Evolutionary conservation across 306 rosid genomes (phyloP).

Genomic region (Gillenia trifoliata): DNA sequence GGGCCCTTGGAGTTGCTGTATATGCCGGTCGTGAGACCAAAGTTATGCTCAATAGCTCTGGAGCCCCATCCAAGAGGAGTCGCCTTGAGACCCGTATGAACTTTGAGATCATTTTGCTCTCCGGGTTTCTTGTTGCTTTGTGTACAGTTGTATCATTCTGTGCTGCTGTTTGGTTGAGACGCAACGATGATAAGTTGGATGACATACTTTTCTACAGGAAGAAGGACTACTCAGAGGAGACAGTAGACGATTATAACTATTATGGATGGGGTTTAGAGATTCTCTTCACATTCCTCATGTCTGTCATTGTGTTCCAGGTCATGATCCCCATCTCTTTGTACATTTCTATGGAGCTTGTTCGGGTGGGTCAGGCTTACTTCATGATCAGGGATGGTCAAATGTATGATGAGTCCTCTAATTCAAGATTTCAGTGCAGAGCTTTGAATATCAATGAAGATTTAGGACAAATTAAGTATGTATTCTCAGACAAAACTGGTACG

Average conservation of each 20-base stretch:
- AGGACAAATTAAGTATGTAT: slow-evolving; percentile 87
- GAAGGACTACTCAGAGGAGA: slow-evolving; percentile 28
- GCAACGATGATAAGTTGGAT: slow-evolving; percentile 43
- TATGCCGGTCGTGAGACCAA: slow-evolving; percentile 92
- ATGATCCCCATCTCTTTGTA: slow-evolving; percentile 96
- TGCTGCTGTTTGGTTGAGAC: slow-evolving; percentile 78
- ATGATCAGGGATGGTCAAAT: slow-evolving; percentile 69
- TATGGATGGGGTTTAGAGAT: slow-evolving; percentile 76
- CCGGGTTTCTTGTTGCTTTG: slow-evolving; percentile 62
- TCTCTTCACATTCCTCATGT: slow-evolving; percentile 82
- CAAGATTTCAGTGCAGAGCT: slow-evolving; percentile 91
- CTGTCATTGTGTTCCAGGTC: slow-evolving; percentile 85
- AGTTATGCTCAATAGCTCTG: slow-evolving; percentile 88
- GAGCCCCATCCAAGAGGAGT: slow-evolving; percentile 97
- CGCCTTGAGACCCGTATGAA: slow-evolving; percentile 91
- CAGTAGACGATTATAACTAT: slow-evolving; percentile 43
- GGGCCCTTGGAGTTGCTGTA: slow-evolving; percentile 84
- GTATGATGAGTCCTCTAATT: slow-evolving; percentile 76
- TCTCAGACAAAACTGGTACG: slow-evolving; percentile 97
- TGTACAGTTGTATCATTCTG: slow-evolving; percentile 64
- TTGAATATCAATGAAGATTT: slow-evolving; percentile 93
- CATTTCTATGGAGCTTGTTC: slow-evolving; percentile 95
- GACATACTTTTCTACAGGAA: slow-evolving; percentile 64
- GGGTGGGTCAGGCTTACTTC: slow-evolving; percentile 91
- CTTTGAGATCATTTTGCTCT: slow-evolving; percentile 73